phyloP scores from a whole-genome alignment of 1,139 yeast genomes.

The Kurtzmaniella quercitrusa region DNA sequence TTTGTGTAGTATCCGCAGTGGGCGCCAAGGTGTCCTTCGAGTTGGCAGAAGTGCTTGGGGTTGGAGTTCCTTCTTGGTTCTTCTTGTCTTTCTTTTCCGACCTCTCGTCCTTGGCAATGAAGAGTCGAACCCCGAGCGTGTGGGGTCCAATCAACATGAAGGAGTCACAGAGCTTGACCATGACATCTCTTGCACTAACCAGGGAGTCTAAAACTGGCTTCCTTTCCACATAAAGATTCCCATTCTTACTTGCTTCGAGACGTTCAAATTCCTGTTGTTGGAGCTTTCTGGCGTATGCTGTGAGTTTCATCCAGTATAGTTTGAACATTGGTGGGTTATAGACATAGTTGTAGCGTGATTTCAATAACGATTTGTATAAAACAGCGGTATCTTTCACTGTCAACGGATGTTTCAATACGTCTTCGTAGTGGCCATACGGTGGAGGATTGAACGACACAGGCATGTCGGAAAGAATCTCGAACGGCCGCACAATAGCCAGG shows the following conservation, averaged over 20 bases:
- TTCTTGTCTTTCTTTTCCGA: constrained; percentile 29
- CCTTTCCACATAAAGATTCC: constrained; percentile 12
- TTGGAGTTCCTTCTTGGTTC: constrained; percentile 10
- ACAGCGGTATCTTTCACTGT: constrained; percentile 72
- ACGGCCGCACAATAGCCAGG: constrained; percentile 52
- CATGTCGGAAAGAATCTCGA: constrained; percentile 61
- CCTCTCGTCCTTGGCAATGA: constrained; percentile 74
- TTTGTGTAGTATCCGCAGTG: background rate
- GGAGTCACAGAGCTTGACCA: constrained; percentile 86
- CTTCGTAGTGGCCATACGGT: constrained; percentile 48
- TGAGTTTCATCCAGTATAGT: constrained; percentile 71
- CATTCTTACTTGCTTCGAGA: constrained; percentile 12
- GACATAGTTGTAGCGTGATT: constrained; percentile 72
- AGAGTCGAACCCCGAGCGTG: constrained; percentile 67
- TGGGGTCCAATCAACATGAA: constrained; percentile 78
- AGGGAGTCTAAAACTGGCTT: constrained; percentile 43
- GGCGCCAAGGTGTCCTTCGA: background rate
- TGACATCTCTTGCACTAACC: constrained; percentile 70
- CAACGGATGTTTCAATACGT: constrained; percentile 59
- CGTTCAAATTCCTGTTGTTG: constrained; percentile 27
- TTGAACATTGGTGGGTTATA: constrained; percentile 68
- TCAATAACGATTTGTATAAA: constrained; percentile 64
- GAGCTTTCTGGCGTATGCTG: constrained; percentile 41
- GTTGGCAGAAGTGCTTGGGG: background rate
- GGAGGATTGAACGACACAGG: constrained; percentile 66